Conservation (phyloP, 2,329 filamentous ascomycete genomes). For the Apiospora rasikravindrae region DNA sequence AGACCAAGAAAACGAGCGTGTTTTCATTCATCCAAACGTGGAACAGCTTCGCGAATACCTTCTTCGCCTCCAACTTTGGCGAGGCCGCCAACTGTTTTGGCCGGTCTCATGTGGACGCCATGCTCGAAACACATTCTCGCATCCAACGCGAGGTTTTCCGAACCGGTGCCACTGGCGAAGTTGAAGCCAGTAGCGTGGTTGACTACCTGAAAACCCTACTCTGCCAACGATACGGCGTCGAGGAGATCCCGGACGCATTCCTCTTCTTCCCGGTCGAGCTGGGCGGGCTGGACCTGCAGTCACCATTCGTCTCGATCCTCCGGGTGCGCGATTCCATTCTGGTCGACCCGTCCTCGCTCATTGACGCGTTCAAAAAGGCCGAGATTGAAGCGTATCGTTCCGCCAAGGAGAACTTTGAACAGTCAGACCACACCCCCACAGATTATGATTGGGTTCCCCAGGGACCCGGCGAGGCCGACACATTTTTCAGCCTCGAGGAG, state of each 20-base stretch:
- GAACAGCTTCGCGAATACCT: constrained; percentile 58
- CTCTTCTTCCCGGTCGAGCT: constrained; percentile 52
- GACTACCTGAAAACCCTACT: constrained; percentile 62
- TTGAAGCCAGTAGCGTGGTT: constrained; percentile 49
- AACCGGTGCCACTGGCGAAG: constrained; percentile 17
- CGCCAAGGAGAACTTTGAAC: constrained; percentile 43
- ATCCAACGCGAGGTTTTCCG: constrained; percentile 55
- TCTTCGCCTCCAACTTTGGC: constrained; percentile 60
- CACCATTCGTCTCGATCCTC: constrained; percentile 49
- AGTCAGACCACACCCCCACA: constrained; percentile 24
- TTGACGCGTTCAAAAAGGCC: constrained; percentile 39
- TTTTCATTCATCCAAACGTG: constrained; percentile 53
- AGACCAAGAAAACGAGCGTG: constrained; percentile 55
- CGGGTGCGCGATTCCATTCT: constrained; percentile 44
- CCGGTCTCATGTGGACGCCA: constrained; percentile 55
- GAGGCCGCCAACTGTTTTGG: constrained; percentile 58
- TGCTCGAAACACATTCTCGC: constrained; percentile 54
- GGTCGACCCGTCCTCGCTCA: constrained; percentile 31
- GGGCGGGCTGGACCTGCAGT: constrained; percentile 53
- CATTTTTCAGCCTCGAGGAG: constrained; percentile 53
- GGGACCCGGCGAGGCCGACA: constrained; percentile 36
- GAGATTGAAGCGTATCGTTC: constrained; percentile 43
- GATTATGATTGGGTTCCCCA: constrained; percentile 22
- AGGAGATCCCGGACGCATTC: constrained; percentile 50
- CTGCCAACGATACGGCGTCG: constrained; percentile 53